Conservation (phyloP, 176 grass and related monocot genomes). For the Chrysopogon serrulatus region DNA sequence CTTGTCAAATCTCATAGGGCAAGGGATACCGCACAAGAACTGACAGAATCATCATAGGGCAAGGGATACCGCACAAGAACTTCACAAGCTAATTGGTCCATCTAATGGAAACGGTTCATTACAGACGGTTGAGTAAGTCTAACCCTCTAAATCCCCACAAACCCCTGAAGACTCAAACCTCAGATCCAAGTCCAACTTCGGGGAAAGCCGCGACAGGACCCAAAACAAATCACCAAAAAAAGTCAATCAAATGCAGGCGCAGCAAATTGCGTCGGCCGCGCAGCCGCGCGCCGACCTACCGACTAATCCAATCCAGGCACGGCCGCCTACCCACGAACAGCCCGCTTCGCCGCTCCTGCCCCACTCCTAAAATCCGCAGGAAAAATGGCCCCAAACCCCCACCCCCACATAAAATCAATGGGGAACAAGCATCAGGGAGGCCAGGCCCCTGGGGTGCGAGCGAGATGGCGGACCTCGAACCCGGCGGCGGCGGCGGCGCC, state of each 20-base stretch:
- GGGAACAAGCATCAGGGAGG: neutral
- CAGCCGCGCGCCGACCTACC: neutral
- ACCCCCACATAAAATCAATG: too few species aligned
- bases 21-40: neutral
- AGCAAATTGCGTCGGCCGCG: neutral
- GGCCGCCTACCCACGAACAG: neutral
- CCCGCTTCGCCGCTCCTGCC: neutral
- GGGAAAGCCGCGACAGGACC: neutral
- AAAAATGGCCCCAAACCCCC: neutral
- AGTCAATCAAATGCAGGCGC: neutral
- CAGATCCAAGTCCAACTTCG: neutral
- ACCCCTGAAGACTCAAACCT: neutral
- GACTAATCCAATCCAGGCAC: neutral
- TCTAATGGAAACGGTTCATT: neutral
- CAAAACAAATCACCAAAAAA: neutral
- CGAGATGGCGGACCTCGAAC: slow-evolving; percentile 26
- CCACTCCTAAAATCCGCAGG: neutral
- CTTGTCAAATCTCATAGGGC: neutral
- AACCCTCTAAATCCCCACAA: neutral
- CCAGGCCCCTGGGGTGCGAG: neutral
- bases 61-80: too few species aligned
- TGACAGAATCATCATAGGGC: neutral
- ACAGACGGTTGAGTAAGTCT: too few species aligned
- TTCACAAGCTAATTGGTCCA: neutral
- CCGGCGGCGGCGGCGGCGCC: slow-evolving; percentile 11